phyloP scores from a whole-genome alignment of 768 basidiomycete species.

The Candolleomyces efflorescens region DNA sequence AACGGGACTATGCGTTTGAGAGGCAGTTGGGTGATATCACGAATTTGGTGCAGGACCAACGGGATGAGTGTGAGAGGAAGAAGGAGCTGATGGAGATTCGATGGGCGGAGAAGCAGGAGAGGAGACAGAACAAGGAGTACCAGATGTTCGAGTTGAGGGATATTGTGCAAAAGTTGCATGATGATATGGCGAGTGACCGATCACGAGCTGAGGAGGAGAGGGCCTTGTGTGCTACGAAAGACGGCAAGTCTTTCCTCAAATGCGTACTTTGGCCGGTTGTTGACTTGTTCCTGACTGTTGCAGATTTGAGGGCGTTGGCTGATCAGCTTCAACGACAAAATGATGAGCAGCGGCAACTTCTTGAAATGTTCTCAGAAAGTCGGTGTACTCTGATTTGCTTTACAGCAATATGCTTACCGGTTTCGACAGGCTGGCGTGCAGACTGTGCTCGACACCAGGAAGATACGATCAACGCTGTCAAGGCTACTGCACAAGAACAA shows the following conservation, averaged over 20 bases:
- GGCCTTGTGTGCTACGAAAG: slow-evolving; percentile 47
- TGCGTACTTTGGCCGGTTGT: neutral
- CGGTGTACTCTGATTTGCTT: slow-evolving; percentile 19
- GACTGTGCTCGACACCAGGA: slow-evolving; percentile 63
- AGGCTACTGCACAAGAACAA: slow-evolving; percentile 68
- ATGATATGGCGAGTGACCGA: slow-evolving; percentile 51
- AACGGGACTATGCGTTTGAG: slow-evolving; percentile 57
- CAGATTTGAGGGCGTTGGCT: slow-evolving; percentile 58
- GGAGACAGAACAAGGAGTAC: slow-evolving; percentile 56
- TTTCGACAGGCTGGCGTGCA: slow-evolving; percentile 55
- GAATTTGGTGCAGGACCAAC: slow-evolving; percentile 65
- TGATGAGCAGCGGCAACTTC: slow-evolving; percentile 51
- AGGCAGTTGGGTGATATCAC: slow-evolving; percentile 68
- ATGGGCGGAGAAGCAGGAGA: slow-evolving; percentile 56
- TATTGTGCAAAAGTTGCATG: slow-evolving; percentile 55
- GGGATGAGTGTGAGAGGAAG: slow-evolving; percentile 55
- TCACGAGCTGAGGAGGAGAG: slow-evolving; percentile 49
- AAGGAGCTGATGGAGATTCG: slow-evolving; percentile 56
- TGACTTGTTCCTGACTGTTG: slow-evolving; percentile 12
- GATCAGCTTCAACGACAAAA: slow-evolving; percentile 58
- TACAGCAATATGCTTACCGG: slow-evolving; percentile 6
- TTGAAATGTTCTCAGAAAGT: slow-evolving; percentile 56
- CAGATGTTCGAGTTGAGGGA: slow-evolving; percentile 54
- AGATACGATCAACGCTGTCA: slow-evolving; percentile 64
- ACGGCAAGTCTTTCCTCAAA: slow-evolving; percentile 38